Conservation (phyloP, 2,329 filamentous ascomycete species). For the Arthrinium phaeospermum region DNA sequence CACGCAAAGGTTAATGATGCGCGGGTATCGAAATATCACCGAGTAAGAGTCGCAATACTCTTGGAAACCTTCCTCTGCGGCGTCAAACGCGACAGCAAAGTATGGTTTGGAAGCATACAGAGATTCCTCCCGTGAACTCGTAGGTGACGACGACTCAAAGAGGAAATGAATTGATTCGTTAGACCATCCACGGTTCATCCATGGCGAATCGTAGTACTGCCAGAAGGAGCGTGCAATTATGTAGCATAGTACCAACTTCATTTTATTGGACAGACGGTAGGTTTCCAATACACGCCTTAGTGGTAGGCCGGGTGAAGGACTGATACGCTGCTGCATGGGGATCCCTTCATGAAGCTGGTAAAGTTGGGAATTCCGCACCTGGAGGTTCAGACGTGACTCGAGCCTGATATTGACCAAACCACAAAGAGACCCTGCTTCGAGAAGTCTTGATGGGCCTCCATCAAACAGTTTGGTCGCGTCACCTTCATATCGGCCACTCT, state of each 20-base stretch:
- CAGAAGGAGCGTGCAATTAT: slow-evolving; percentile 10
- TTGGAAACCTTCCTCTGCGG: not conserved
- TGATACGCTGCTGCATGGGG: too few relatives aligned
- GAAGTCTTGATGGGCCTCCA: too few relatives aligned
- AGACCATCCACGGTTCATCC: not conserved
- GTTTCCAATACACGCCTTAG: not conserved
- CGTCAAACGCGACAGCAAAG: not conserved
- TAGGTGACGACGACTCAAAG: not conserved
- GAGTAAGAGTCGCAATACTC: slow-evolving; percentile 12
- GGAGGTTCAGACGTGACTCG: too few relatives aligned
- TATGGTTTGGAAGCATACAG: not conserved
- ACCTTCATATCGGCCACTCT: too few relatives aligned
- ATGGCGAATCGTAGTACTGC: slow-evolving; percentile 16
- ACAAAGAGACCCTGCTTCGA: too few relatives aligned
- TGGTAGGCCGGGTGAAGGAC: not conserved
- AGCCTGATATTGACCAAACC: too few relatives aligned
- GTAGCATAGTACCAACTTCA: not conserved
- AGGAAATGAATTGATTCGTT: slow-evolving; percentile 15
- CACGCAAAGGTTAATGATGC: not conserved
- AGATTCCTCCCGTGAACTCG: not conserved
- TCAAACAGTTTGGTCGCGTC: too few relatives aligned
- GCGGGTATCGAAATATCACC: slow-evolving; percentile 5
- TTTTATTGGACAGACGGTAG: slow-evolving; percentile 1
- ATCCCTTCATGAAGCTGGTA: too few relatives aligned
- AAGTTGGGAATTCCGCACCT: too few relatives aligned